Evolutionary conservation across 768 basidiomycete species (phyloP).

Genomic region (Trametes cubensis): DNA sequence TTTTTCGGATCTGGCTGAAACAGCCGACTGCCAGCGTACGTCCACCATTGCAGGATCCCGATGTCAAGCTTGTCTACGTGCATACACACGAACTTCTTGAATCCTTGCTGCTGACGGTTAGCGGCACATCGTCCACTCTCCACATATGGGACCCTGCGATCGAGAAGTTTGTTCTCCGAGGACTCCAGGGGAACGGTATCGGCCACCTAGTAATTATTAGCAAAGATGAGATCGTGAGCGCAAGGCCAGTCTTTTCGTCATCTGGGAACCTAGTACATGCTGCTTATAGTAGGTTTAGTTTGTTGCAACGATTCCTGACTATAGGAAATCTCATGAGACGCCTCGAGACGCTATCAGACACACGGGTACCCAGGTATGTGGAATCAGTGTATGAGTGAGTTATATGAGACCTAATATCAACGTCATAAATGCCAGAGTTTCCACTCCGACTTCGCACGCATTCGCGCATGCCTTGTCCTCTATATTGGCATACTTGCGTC

Average conservation of each 20-base stretch:
- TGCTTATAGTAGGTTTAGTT: slow-evolving; percentile 39
- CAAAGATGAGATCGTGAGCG: slow-evolving; percentile 56
- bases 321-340: slow-evolving; percentile 72
- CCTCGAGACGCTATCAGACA: slow-evolving; percentile 55
- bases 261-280: neutral
- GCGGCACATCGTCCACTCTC: slow-evolving; percentile 69
- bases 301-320: slow-evolving; percentile 61
- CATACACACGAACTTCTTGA: slow-evolving; percentile 50
- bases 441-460: slow-evolving; percentile 53
- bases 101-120: slow-evolving; percentile 56
- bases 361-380: slow-evolving; percentile 53
- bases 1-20: no score
- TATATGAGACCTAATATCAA: neutral
- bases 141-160: slow-evolving; percentile 60
- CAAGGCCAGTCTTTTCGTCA: slow-evolving; percentile 47
- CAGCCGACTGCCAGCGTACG: slow-evolving; percentile 45
- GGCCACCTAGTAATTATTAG: slow-evolving; percentile 54
- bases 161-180: slow-evolving; percentile 60
- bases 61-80: slow-evolving; percentile 46
- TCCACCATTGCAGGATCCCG: slow-evolving; percentile 45
- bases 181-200: slow-evolving; percentile 37
- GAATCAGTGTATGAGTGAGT: neutral
- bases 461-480: slow-evolving; percentile 67
- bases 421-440: neutral
- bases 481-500: slow-evolving; percentile 53